Evolutionary conservation across 805 yeast species (phyloP), one percentile per base, ranked within the genome.

Genomic region (Saccharomycopsis fermentans): DNA sequence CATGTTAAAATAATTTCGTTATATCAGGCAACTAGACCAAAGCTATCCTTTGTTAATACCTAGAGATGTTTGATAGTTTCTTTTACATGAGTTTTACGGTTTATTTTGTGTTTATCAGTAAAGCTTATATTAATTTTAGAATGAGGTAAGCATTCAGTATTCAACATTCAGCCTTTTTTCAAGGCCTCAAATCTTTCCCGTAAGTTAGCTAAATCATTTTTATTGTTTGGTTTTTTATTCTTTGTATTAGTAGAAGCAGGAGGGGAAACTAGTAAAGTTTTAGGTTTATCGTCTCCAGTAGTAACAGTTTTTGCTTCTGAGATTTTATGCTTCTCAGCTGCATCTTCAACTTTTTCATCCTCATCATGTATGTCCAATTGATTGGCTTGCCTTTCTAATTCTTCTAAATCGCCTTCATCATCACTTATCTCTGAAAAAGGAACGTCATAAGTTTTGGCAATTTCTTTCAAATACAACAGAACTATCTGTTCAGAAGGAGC

Each of bases 381-480:
- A 43, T 43, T 21, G 6, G 57, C 58, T n/a, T 65, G 70, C 2
- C 59, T 64, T 3, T 63, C 70, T 3, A 65, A 65, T 2, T 59
- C 69, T 2, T 63, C 67, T 12, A 66, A 70, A 2, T 65, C 67
- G 29, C 67, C 69, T 11, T 63, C 64, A 6, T 66, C 70, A n/a
- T 68, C 67, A 21, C 62, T 63, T 59, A 82, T 68, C 14, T 82
- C 84, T 35, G 88, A 82, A 65, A 82, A 90, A 1, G 90, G 86
- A 0, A 84, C 94, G 24, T 78, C 77, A 66, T 90, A 90, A 0
- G 96, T 87, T 55, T 76, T 76, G 1, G 96, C 96, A 61, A 90
- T 90, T 66, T 90, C 97, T 57, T 79, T 74, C 62, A 90, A 73
- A 65, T 90, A 90, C 60, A 87, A 70, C 16, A 77, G 76, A 1